Conservation (phyloP, 2,329 filamentous ascomycete genomes). For the Penicillium glabrum region DNA sequence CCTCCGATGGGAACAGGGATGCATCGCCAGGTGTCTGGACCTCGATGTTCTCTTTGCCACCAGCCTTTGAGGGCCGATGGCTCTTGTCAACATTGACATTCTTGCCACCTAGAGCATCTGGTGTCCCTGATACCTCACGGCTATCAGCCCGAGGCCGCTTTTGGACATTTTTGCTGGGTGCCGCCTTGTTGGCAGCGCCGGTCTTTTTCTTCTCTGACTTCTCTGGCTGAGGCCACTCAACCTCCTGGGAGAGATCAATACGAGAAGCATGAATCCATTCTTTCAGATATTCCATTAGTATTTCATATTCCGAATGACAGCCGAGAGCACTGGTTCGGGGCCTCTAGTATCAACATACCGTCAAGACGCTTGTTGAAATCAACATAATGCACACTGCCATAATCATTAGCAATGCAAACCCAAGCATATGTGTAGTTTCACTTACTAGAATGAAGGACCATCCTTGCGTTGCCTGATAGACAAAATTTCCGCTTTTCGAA, state of each 20-base stretch:
- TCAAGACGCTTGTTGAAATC: slow-evolving; percentile 91
- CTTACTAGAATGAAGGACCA: slow-evolving; percentile 77
- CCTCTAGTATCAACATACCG: slow-evolving; percentile 34
- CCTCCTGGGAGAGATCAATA: slow-evolving; percentile 84
- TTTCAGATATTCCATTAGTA: slow-evolving; percentile 48
- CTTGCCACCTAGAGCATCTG: slow-evolving; percentile 51
- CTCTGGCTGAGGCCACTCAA: slow-evolving; percentile 93
- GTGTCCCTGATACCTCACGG: slow-evolving; percentile 58
- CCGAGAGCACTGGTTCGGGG: background rate
- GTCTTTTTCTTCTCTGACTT: slow-evolving; percentile 87
- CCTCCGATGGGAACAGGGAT: slow-evolving; percentile 35
- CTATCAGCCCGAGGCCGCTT: slow-evolving; percentile 44
- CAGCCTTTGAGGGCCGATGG: slow-evolving; percentile 54
- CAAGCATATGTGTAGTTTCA: background rate
- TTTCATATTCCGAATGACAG: background rate
- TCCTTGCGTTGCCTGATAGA: slow-evolving; percentile 89
- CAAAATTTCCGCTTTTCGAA: slow-evolving; percentile 92
- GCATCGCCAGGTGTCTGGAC: slow-evolving; percentile 38
- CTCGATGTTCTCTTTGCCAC: slow-evolving; percentile 62
- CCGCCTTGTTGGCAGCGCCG: slow-evolving; percentile 51
- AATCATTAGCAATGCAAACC: slow-evolving; percentile 16
- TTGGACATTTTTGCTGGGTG: slow-evolving; percentile 61
- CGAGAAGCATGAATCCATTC: slow-evolving; percentile 86
- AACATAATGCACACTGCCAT: slow-evolving; percentile 77
- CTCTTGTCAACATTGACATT: slow-evolving; percentile 49